A percentile compares a stretch with the other conserved stretches of the same genome.
These are phyloP conservation scores for Candida glaebosa DNA, from an alignment of 805 yeast species.

Conservation along the genomic window DNA sequence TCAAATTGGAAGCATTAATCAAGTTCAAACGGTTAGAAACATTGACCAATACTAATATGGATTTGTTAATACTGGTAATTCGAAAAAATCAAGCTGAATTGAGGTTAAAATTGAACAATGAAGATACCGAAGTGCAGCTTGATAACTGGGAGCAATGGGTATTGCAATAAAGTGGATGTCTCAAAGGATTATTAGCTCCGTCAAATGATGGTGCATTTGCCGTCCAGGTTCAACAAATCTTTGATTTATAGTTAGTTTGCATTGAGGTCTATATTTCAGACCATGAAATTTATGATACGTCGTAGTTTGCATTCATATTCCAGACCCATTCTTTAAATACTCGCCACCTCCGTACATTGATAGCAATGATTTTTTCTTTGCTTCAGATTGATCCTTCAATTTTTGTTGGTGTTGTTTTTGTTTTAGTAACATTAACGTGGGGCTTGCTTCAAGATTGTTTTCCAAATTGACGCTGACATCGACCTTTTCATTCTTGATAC, in stretches of 20 bases:
- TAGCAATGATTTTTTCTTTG: slow-evolving; percentile 13
- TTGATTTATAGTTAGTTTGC: too few species aligned
- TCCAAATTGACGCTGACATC: slow-evolving; percentile 19
- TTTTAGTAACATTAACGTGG: slow-evolving; percentile 31
- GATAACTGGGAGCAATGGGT: slow-evolving; percentile 18
- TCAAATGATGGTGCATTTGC: too few species aligned
- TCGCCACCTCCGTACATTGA: slow-evolving; percentile 14
- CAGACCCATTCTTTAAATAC: background rate
- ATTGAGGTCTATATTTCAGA: background rate
- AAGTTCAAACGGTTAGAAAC: slow-evolving; percentile 14
- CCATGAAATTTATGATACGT: too few species aligned
- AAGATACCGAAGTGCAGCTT: slow-evolving; percentile 11
- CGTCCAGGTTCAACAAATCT: too few species aligned
- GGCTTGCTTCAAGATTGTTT: slow-evolving; percentile 33
- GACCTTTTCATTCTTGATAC: background rate
- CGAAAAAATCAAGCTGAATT: slow-evolving; percentile 8
- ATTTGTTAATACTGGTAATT: slow-evolving; percentile 10
- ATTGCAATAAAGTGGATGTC: too few species aligned
- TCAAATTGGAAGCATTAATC: slow-evolving; percentile 13
- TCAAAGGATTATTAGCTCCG: too few species aligned
- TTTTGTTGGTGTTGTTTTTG: slow-evolving; percentile 18
- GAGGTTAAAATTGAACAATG: slow-evolving; percentile 11
- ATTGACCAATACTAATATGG: slow-evolving; percentile 14
- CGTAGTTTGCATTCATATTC: too few species aligned
- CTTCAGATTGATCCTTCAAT: slow-evolving; percentile 10